Evolutionary conservation across 176 grass and related monocot species (phyloP).

Genomic region (Carex kokanica): DNA sequence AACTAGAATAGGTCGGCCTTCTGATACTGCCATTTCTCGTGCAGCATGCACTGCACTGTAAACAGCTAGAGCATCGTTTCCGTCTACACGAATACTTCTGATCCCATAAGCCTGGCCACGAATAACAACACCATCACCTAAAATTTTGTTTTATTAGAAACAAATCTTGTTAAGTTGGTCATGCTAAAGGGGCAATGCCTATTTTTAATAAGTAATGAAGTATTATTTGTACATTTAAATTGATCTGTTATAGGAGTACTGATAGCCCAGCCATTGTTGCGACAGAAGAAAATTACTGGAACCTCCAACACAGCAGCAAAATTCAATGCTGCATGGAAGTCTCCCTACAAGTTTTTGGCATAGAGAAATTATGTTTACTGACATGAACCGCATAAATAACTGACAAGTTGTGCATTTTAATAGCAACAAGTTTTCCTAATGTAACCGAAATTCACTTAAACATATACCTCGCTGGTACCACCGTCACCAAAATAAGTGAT

Average conservation of each 20-base stretch:
- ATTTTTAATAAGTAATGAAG: background rate
- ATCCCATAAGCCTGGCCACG: slow-evolving; percentile 94
- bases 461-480: slow-evolving; percentile 79
- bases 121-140: slow-evolving; percentile 79
- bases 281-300: slow-evolving; percentile 93
- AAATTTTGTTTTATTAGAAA: slow-evolving; percentile 31
- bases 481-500: slow-evolving; percentile 92
- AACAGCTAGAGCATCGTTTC: slow-evolving; percentile 88
- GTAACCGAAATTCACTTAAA: background rate
- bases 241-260: slow-evolving; percentile 86
- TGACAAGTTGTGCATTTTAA: background rate
- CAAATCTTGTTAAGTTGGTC: background rate
- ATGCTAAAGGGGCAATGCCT: background rate
- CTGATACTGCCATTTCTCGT: slow-evolving; percentile 73
- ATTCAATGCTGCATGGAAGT: slow-evolving; percentile 90
- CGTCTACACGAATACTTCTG: slow-evolving; percentile 76
- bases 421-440: background rate
- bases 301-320: slow-evolving; percentile 85
- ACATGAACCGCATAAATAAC: slow-evolving; percentile 1
- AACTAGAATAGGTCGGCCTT: slow-evolving; percentile 81
- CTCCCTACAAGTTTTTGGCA: slow-evolving; percentile 47
- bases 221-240: slow-evolving; percentile 60
- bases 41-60: slow-evolving; percentile 85
- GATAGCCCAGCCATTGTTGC: slow-evolving; percentile 99
- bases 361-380: slow-evolving; percentile 28